Evolutionary conservation across 768 basidiomycete species (phyloP).

Genomic region (Coprinellus micaceus): DNA sequence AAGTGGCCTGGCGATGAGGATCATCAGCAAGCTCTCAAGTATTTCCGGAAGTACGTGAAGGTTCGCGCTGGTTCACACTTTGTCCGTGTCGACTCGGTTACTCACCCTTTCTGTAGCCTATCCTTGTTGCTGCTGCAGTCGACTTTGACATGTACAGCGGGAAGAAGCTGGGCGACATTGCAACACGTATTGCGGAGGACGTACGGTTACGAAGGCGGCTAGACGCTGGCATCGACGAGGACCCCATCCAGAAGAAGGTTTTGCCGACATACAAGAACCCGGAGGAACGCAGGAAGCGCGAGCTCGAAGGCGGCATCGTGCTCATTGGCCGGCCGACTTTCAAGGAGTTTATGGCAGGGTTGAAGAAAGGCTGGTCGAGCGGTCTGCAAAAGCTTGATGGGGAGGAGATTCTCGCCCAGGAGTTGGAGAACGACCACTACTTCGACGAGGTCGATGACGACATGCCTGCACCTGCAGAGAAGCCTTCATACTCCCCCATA

Average conservation of each 20-base stretch:
- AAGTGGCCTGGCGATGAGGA: conserved; percentile 97
- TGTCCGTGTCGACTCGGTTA: conserved; percentile 10
- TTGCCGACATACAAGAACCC: conserved; percentile 53
- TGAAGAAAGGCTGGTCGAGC: conserved; percentile 81
- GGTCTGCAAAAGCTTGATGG: conserved; percentile 62
- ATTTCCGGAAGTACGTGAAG: conserved; percentile 98
- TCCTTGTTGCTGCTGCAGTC: conserved; percentile 89
- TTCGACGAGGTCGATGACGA: conserved; percentile 66
- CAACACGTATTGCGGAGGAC: conserved; percentile 69
- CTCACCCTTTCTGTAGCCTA: conserved; percentile 54
- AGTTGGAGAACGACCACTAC: conserved; percentile 65
- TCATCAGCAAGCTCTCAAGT: conserved; percentile 73
- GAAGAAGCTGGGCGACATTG: conserved; percentile 82
- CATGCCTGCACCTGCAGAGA: conserved; percentile 7
- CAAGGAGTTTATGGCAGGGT: conserved; percentile 92
- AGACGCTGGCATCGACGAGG: conserved; percentile 58
- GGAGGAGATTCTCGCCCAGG: conserved; percentile 66
- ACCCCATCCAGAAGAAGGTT: conserved; percentile 36
- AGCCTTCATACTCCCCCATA: conserved; percentile 4
- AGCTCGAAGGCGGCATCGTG: conserved; percentile 79
- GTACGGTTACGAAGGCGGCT: conserved; percentile 68
- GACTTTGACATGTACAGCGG: conserved; percentile 86
- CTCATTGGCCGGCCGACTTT: conserved; percentile 85
- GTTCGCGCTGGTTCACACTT: conserved; percentile 41
- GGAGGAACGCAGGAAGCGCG: conserved; percentile 49